These are phyloP conservation scores for Saccharata proteae DNA, from an alignment of 2,329 filamentous ascomycete genomes.

Conservation along the genomic window DNA sequence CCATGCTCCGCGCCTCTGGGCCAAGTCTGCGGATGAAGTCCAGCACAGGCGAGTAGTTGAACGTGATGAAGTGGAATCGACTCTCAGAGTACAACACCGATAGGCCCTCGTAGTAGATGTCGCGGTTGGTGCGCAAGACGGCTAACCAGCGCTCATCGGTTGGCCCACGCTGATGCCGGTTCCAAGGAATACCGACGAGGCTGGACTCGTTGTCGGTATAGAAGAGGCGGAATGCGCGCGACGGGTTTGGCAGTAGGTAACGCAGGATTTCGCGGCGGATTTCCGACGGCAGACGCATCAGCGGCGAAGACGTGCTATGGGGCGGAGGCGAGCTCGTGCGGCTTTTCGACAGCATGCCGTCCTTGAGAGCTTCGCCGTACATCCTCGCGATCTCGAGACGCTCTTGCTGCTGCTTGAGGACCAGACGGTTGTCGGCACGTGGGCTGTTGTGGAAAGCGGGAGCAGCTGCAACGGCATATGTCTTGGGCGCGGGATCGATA, in stretches of 20 bases:
- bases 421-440: too few species aligned
- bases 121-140: slow-evolving; percentile 23
- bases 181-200: slow-evolving; percentile 26
- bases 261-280: slow-evolving; percentile 26
- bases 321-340: too few species aligned
- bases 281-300: slow-evolving; percentile 26
- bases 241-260: slow-evolving; percentile 22
- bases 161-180: slow-evolving; percentile 23
- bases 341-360: too few species aligned
- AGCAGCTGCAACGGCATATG: too few species aligned
- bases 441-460: too few species aligned
- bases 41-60: slow-evolving; percentile 27
- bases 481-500: too few species aligned
- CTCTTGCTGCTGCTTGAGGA: too few species aligned
- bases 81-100: slow-evolving; percentile 27
- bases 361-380: too few species aligned
- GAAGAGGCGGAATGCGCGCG: slow-evolving; percentile 32
- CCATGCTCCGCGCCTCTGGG: slow-evolving; percentile 24
- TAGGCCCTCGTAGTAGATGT: slow-evolving; percentile 27
- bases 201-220: slow-evolving; percentile 31
- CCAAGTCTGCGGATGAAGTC: slow-evolving; percentile 27
- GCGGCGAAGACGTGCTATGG: too few species aligned
- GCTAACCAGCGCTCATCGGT: slow-evolving; percentile 23
- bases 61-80: slow-evolving; percentile 26
- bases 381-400: too few species aligned